Evolutionary conservation across 2,329 filamentous ascomycete species (phyloP).

Genomic region (Metarhizium robertsii): DNA sequence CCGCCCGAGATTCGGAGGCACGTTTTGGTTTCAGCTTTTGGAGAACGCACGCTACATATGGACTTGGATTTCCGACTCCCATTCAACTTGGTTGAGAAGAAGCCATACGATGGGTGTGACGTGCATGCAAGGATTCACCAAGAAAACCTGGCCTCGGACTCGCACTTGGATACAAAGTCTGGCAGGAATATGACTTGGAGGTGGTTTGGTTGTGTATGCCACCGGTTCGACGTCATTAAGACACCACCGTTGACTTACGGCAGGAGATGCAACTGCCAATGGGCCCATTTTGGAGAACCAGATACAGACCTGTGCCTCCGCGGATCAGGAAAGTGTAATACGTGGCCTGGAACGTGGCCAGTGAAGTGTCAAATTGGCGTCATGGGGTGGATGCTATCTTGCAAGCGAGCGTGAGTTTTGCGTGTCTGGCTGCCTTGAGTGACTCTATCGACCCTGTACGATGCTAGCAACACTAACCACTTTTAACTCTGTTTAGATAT

Average conservation of each 20-base stretch:
- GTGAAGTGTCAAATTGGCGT: slow-evolving; percentile 15
- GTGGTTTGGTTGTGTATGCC: slow-evolving; percentile 19
- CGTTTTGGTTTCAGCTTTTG: slow-evolving; percentile 14
- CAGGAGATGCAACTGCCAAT: slow-evolving; percentile 8
- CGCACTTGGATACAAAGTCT: slow-evolving; percentile 5
- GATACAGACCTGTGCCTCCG: slow-evolving; percentile 8
- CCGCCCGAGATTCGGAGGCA: slow-evolving; percentile 17
- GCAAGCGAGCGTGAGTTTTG: slow-evolving; percentile 16
- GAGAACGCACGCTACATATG: slow-evolving; percentile 13
- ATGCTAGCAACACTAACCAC: background rate
- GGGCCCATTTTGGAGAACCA: slow-evolving; percentile 9
- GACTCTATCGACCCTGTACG: background rate
- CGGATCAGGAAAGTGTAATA: slow-evolving; percentile 7
- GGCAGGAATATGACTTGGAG: slow-evolving; percentile 9
- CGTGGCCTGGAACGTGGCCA: slow-evolving; percentile 11
- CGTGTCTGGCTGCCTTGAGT: background rate
- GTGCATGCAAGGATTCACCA: slow-evolving; percentile 6
- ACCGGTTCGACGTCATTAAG: slow-evolving; percentile 9
- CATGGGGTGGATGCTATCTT: slow-evolving; percentile 20
- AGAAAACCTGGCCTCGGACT: background rate
- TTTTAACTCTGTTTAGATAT: slow-evolving; percentile 9
- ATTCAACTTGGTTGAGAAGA: slow-evolving; percentile 6
- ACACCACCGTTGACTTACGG: slow-evolving; percentile 6
- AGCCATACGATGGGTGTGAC: slow-evolving; percentile 1
- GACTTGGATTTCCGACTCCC: slow-evolving; percentile 13